Conservation (phyloP, 306 rosid genomes). For the Dryas drummondii region DNA sequence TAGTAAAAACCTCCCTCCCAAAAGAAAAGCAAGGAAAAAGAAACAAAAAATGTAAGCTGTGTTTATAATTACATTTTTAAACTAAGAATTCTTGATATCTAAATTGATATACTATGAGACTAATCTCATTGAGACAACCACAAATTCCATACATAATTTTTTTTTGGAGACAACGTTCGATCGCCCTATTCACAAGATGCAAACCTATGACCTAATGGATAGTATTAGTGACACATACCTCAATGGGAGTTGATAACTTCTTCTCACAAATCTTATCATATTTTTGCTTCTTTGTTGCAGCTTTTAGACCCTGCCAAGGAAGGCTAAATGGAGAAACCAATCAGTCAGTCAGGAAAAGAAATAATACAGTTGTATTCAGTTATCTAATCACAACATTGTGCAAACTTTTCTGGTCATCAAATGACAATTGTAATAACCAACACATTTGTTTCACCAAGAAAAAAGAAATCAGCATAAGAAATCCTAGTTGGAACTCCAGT, state of each 20-base stretch:
- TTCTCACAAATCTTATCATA: conserved; percentile 82
- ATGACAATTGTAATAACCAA: background rate
- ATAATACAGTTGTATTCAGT: conserved; percentile 21
- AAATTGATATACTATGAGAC: no score
- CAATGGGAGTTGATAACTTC: conserved; percentile 73
- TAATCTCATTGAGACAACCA: no score
- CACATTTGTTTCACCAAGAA: background rate
- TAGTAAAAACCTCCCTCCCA: background rate
- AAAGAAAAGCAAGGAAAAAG: background rate
- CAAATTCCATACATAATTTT: no score
- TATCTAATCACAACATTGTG: background rate
- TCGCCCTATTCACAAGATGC: background rate
- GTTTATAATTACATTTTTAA: no score
- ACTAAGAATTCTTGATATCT: no score
- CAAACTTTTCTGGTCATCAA: background rate
- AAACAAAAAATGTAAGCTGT: no score
- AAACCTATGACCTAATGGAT: background rate
- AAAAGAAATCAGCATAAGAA: background rate
- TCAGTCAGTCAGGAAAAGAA: background rate
- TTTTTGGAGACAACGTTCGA: no score
- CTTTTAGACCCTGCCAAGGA: conserved; percentile 94
- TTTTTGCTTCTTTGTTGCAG: conserved; percentile 73
- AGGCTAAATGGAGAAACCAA: conserved; percentile 52
- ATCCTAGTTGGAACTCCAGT: background rate
- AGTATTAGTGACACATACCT: conserved; percentile 43